Evolutionary conservation across 371 early-diverging fungal species (phyloP), one percentile per base, ranked within the genome.

Genomic region (Mucor plumbeus): DNA sequence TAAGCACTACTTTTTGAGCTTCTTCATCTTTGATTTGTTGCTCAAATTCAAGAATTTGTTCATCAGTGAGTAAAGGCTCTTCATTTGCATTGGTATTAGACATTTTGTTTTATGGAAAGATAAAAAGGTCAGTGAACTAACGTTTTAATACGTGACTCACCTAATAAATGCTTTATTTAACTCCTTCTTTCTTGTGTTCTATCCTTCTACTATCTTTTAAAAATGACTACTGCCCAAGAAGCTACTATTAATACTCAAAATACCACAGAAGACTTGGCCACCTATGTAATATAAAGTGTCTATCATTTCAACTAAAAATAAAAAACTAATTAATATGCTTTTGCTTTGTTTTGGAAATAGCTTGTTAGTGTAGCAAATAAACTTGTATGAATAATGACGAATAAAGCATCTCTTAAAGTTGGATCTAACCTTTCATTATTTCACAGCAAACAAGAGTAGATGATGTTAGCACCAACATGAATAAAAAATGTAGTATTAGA

Each of bases 21-120:
- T 89, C 87, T 66, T 85, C 83, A 61, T 89, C 90, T 67, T 86
- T 88, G 50, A 91, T 86, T 60, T 76, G 76, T 59, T 87, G 86
- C 67, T 87, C 87, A 70, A 80, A 87, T 26, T 80, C 82, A 38
- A 87, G 72, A 64, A 90, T 91, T 64, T 88, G 85, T 67, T 89
- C 86, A 69, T 87, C 88, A 13, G 88, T 82, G 40, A 84, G 69
- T 40, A 83, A 70, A 14, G 81, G 70, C 59, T 78, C 73, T 65
- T 71, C 61, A 9, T 41, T 58, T 4, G 33, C 47, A 33, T 14
- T 55, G n/a, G 35, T 33, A 21, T 41, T 53, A 39, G 68, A 61
- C 68, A 59, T 61, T 34, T n/a, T 44, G 4, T 56, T 47, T 31
- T 15, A 7, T 48, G 19, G 11, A 26, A 56, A 41, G 33, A 33